Evolutionary conservation across 345 rosid species (phyloP).

Genomic region (Arabidopsis arenosa): DNA sequence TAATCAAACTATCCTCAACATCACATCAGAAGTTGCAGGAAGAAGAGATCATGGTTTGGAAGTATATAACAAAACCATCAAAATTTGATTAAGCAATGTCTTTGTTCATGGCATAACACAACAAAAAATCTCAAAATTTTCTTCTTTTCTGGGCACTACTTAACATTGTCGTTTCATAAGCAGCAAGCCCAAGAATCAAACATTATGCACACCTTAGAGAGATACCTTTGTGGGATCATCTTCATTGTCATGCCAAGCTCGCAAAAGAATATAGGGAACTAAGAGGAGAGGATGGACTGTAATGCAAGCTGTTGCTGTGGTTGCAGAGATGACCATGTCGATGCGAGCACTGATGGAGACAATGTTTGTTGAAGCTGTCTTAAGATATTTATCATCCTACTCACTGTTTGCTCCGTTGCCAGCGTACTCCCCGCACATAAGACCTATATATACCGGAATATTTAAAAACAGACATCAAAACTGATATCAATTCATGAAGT

Average conservation of each 20-base stretch:
- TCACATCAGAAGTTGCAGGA: not conserved
- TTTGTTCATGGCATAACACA: not conserved
- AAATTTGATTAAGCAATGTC: not conserved
- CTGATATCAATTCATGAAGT: not conserved
- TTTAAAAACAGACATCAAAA: not conserved
- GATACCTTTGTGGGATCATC: conserved; percentile 14
- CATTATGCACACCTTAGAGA: conserved; percentile 23
- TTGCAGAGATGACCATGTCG: conserved; percentile 79
- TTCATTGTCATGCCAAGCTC: conserved; percentile 10
- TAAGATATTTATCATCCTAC: conserved; percentile 72
- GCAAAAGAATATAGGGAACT: conserved; percentile 33
- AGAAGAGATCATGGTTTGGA: not conserved
- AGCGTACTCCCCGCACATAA: conserved; percentile 72
- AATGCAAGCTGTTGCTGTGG: conserved; percentile 86
- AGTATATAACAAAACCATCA: not conserved
- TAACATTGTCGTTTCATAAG: conserved; percentile 1
- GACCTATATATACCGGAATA: conserved; percentile 50
- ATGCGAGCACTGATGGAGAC: conserved; percentile 77
- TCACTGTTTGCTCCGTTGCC: conserved; percentile 71
- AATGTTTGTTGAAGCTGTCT: conserved; percentile 86
- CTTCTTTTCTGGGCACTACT: conserved; percentile 8
- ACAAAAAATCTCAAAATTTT: conserved; percentile 16
- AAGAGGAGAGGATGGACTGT: conserved; percentile 85
- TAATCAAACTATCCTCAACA: not conserved
- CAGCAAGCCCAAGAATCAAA: conserved; percentile 28